A percentile compares a stretch with the other conserved stretches of the same genome.
phyloP scores from a whole-genome alignment of 306 rosid species.

The Cicer yamashitae region DNA sequence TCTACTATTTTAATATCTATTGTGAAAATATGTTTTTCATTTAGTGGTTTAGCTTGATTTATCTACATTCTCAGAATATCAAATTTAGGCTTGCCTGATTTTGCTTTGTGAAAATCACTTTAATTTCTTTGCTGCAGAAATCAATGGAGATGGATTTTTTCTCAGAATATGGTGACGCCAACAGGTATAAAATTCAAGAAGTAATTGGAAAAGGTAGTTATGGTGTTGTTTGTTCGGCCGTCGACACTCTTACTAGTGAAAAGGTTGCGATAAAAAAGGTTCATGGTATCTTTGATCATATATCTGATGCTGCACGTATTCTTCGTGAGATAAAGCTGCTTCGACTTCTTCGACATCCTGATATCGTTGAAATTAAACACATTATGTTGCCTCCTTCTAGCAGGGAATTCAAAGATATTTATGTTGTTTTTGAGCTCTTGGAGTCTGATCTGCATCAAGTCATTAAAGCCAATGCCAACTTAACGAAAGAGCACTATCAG shows the following conservation, averaged over 20 bases:
- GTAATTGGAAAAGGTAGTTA: conserved; percentile 96
- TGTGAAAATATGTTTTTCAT: not conserved
- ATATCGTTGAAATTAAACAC: conserved; percentile 95
- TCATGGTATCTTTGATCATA: conserved; percentile 89
- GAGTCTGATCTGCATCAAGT: conserved; percentile 98
- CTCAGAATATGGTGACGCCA: conserved; percentile 92
- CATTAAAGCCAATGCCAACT: conserved; percentile 88
- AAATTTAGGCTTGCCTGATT: conserved; percentile 22
- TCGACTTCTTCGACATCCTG: conserved; percentile 93
- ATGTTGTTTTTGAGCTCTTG: conserved; percentile 96
- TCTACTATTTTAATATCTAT: not conserved
- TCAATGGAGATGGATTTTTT: conserved; percentile 85
- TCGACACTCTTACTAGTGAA: conserved; percentile 85
- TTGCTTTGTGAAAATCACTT: conserved; percentile 32
- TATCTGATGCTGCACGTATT: conserved; percentile 96
- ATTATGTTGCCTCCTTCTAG: conserved; percentile 88
- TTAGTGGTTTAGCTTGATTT: conserved; percentile 38
- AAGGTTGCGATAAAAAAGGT: conserved; percentile 95
- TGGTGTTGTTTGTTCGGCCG: conserved; percentile 96
- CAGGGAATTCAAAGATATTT: conserved; percentile 87
- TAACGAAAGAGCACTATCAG: conserved; percentile 91
- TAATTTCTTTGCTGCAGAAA: conserved; percentile 58
- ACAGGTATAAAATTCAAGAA: conserved; percentile 86
- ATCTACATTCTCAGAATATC: conserved; percentile 14
- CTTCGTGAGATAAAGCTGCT: conserved; percentile 98